Percentiles rank a stretch among this genome's conserved stretches.
These are phyloP conservation scores for Fusarium ambrosium DNA, from an alignment of 2,329 filamentous ascomycete species.

Conservation along the genomic window DNA sequence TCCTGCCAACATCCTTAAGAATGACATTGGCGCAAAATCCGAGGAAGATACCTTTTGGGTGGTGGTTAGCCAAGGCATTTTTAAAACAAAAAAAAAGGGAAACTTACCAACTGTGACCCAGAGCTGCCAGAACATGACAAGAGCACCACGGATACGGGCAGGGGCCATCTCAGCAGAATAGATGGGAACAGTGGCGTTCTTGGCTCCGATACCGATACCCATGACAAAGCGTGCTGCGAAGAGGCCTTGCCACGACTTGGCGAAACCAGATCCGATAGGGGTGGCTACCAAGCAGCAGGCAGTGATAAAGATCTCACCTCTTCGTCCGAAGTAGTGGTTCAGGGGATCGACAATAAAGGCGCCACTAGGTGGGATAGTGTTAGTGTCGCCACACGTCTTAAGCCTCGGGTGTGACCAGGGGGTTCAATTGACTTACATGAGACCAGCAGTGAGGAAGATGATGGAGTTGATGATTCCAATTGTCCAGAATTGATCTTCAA, in stretches of 20 bases:
- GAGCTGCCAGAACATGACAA: conserved; percentile 82
- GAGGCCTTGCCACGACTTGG: conserved; percentile 75
- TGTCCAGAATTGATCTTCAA: conserved; percentile 59
- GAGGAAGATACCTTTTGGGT: conserved; percentile 52
- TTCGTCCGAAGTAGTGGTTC: conserved; percentile 74
- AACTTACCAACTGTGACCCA: conserved; percentile 44
- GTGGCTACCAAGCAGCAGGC: conserved; percentile 57
- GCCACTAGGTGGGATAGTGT: conserved; percentile 13
- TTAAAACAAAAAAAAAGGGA: not conserved
- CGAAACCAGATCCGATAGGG: conserved; percentile 64
- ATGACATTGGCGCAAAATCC: conserved; percentile 68
- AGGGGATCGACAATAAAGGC: conserved; percentile 63
- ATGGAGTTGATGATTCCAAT: conserved; percentile 53
- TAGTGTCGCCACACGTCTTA: conserved; percentile 7
- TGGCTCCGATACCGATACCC: conserved; percentile 77
- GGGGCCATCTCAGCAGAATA: conserved; percentile 81
- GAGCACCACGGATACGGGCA: conserved; percentile 74
- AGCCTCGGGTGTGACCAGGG: not conserved
- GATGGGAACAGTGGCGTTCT: conserved; percentile 75
- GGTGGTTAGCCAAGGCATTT: not conserved
- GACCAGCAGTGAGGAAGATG: conserved; percentile 61
- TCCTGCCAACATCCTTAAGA: conserved; percentile 63
- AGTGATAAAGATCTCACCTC: conserved; percentile 75
- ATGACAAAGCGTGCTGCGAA: conserved; percentile 75
- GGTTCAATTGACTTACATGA: conserved; percentile 63